A percentile compares a stretch with the other conserved stretches of the same genome.
Conservation (phyloP, 345 rosid genomes). For the Lepidium didymum region DNA sequence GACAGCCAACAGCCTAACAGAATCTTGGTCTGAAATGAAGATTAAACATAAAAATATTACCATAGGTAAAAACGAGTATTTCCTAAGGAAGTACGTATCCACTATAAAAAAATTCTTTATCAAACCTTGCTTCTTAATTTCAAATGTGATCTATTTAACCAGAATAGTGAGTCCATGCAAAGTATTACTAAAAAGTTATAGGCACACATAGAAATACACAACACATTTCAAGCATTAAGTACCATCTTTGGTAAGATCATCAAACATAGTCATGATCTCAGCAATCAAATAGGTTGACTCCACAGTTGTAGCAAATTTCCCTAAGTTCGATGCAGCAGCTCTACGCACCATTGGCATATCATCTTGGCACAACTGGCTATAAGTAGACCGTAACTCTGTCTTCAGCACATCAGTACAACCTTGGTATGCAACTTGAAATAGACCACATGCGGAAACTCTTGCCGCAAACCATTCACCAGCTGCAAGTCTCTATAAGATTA, state of each 20-base stretch:
- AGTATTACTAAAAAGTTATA: not conserved
- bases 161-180: not conserved
- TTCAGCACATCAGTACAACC: conserved; percentile 69
- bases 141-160: not conserved
- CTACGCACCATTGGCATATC: conserved; percentile 99
- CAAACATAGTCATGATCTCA: conserved; percentile 87
- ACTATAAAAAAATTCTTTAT: not conserved
- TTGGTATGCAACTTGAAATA: conserved; percentile 81
- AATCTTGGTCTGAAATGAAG: conserved; percentile 61
- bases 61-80: not conserved
- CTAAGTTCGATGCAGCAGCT: conserved; percentile 93
- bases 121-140: not conserved
- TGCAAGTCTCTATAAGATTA: conserved; percentile 63
- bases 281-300: conserved; percentile 64
- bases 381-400: conserved; percentile 69
- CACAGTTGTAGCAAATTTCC: conserved; percentile 90
- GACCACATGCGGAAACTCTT: conserved; percentile 88
- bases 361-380: conserved; percentile 81
- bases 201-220: not conserved
- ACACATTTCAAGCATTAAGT: not conserved
- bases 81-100: not conserved
- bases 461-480: conserved; percentile 98
- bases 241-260: conserved; percentile 98
- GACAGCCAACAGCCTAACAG: conserved; percentile 69
- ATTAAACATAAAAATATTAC: not conserved